Percentiles rank a stretch among this genome's conserved stretches.
Evolutionary conservation across 257 asterid species (phyloP).

Genomic region (Hygrophila difformis): DNA sequence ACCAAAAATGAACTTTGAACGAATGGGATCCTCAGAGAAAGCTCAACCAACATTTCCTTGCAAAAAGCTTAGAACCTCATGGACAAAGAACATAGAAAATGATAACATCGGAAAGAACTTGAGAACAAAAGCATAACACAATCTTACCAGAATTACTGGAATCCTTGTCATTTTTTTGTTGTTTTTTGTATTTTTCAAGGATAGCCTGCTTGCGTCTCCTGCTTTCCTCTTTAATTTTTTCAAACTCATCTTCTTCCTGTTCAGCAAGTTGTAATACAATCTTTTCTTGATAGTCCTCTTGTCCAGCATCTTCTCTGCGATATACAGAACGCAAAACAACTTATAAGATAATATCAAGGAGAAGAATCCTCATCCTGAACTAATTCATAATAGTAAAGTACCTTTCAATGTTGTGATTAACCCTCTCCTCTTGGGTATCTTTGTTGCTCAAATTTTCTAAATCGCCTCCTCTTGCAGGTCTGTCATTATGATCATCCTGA

Average conservation of each 20-base stretch:
- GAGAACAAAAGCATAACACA: background rate
- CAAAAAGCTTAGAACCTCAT: background rate
- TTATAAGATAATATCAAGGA: background rate
- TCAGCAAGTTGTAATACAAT: conserved; percentile 65
- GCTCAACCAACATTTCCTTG: background rate
- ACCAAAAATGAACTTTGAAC: background rate
- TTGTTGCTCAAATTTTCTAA: conserved; percentile 21
- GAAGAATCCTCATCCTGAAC: background rate
- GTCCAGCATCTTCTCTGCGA: conserved; percentile 52
- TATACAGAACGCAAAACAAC: background rate
- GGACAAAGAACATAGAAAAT: no score
- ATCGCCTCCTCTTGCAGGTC: conserved; percentile 25
- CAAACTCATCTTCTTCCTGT: conserved; percentile 87
- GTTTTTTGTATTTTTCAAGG: conserved; percentile 69
- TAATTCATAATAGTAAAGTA: conserved; percentile 14
- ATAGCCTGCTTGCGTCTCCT: conserved; percentile 84
- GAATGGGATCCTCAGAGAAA: background rate
- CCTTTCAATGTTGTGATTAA: conserved; percentile 36
- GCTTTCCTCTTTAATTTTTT: conserved; percentile 90
- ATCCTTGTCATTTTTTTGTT: conserved; percentile 27
- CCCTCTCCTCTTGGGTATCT: conserved; percentile 26
- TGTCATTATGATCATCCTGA: conserved; percentile 32
- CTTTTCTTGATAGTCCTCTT: conserved; percentile 61
- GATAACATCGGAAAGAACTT: background rate
- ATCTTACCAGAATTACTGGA: conserved; percentile 30